phyloP scores from a whole-genome alignment of 306 rosid species.

The Comarum palustre region DNA sequence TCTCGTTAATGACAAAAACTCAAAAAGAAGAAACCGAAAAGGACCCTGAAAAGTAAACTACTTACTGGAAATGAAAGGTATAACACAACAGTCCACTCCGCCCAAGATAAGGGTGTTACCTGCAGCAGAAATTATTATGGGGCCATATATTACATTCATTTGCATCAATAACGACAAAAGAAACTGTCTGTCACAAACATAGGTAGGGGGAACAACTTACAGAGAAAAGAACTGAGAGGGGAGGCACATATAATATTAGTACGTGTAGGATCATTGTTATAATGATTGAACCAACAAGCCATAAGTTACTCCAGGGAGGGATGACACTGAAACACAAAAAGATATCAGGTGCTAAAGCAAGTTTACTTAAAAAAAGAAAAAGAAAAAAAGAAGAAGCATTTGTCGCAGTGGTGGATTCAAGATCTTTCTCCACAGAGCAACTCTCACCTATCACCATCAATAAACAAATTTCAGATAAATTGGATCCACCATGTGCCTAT shows the following conservation, averaged over 20 bases:
- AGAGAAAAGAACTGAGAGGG: slow-evolving; percentile 91
- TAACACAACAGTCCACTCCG: slow-evolving; percentile 81
- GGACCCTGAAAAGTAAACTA: background rate
- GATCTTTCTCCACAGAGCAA: slow-evolving; percentile 92
- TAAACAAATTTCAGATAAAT: slow-evolving; percentile 6
- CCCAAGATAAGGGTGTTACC: slow-evolving; percentile 90
- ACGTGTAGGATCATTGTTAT: slow-evolving; percentile 82
- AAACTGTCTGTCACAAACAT: slow-evolving; percentile 15
- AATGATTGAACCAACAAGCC: slow-evolving; percentile 93
- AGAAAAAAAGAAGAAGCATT: too few species aligned
- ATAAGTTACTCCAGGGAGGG: slow-evolving; percentile 96
- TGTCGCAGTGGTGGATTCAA: slow-evolving; percentile 58
- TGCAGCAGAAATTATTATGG: slow-evolving; percentile 27
- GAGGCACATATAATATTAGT: slow-evolving; percentile 78
- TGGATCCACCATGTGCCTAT: background rate
- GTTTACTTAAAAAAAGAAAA: too few species aligned
- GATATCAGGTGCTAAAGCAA: slow-evolving; percentile 11
- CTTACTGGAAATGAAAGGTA: slow-evolving; percentile 92
- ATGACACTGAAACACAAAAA: slow-evolving; percentile 57
- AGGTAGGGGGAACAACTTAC: slow-evolving; percentile 55
- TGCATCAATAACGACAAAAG: slow-evolving; percentile 8
- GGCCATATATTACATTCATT: slow-evolving; percentile 21
- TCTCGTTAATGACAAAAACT: background rate
- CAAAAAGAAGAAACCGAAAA: background rate
- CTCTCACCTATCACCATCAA: slow-evolving; percentile 74